phyloP scores from a whole-genome alignment of 1,284 basidiomycete species.

The Cutaneotrichosporon daszewskae region DNA sequence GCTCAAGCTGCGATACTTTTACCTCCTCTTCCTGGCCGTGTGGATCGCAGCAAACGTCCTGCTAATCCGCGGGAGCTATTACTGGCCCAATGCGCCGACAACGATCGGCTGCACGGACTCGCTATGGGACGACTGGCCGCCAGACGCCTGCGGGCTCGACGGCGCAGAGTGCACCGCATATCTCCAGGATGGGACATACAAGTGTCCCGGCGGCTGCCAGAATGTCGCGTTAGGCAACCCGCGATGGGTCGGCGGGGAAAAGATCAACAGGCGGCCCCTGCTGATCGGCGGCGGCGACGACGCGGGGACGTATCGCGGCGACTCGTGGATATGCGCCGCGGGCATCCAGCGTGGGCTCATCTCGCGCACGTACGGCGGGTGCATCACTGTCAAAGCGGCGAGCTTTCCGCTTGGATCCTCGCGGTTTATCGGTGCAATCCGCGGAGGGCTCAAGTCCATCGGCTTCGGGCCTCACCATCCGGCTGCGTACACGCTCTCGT shows the following conservation, averaged over 20 bases:
- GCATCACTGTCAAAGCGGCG: conserved; percentile 25
- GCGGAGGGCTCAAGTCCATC: conserved; percentile 21
- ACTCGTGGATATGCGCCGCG: conserved; percentile 42
- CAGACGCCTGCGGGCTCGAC: conserved; percentile 36
- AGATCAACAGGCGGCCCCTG: conserved; percentile 29
- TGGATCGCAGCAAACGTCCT: conserved; percentile 34
- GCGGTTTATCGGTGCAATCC: conserved; percentile 17
- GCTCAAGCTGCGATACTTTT: conserved; percentile 4
- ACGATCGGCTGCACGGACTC: conserved; percentile 29
- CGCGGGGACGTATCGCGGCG: conserved; percentile 26
- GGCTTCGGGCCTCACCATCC: conserved; percentile 30
- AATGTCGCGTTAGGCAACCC: conserved; percentile 34
- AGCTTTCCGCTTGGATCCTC: conserved; percentile 17
- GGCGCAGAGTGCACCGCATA: conserved; percentile 23
- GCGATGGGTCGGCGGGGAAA: conserved; percentile 32
- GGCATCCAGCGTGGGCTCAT: conserved; percentile 33
- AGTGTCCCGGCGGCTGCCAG: conserved; percentile 40
- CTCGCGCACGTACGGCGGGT: conserved; percentile 31
- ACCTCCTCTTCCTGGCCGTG: conserved; percentile 22
- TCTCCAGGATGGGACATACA: conserved; percentile 19
- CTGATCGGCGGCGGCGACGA: conserved; percentile 30
- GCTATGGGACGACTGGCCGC: conserved; percentile 38
- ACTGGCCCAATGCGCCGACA: conserved; percentile 19
- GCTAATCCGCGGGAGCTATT: conserved; percentile 37
- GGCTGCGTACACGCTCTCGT: conserved; percentile 27